Evolutionary conservation across 345 rosid species (phyloP).

Genomic region (Salix suchowensis): DNA sequence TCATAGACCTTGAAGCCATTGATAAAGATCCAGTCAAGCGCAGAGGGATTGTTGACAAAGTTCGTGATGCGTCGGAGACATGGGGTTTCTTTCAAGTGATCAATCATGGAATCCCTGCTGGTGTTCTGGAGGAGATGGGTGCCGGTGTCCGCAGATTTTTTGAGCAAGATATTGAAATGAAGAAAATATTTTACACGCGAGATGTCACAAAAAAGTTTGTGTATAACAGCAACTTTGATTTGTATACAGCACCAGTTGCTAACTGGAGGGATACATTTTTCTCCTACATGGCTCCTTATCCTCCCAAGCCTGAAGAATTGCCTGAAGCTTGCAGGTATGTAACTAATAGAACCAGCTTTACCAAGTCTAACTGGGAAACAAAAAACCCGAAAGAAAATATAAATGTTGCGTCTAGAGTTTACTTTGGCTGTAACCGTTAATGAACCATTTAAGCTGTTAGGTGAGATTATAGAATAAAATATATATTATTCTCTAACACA

Average conservation of each 20-base stretch:
- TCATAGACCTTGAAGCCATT: constrained; percentile 15
- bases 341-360: background rate
- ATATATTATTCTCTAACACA: too few relatives aligned
- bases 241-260: background rate
- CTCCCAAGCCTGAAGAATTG: constrained; percentile 10
- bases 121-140: constrained; percentile 13
- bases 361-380: background rate
- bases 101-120: constrained; percentile 14
- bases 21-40: constrained; percentile 2
- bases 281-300: constrained; percentile 10
- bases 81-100: constrained; percentile 20
- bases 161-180: constrained; percentile 17
- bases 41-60: constrained; percentile 11
- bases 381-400: too few relatives aligned
- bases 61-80: constrained; percentile 12
- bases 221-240: constrained; percentile 19
- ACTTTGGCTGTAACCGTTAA: background rate
- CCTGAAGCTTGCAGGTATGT: constrained; percentile 12
- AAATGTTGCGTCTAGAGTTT: background rate
- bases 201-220: constrained; percentile 6
- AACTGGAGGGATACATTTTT: constrained; percentile 17
- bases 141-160: constrained; percentile 8
- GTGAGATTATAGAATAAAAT: too few relatives aligned
- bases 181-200: constrained; percentile 6
- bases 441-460: too few relatives aligned